These are phyloP conservation scores for Fusarium sterilihyphosum DNA, from an alignment of 2,329 filamentous ascomycete species.

Conservation along the genomic window DNA sequence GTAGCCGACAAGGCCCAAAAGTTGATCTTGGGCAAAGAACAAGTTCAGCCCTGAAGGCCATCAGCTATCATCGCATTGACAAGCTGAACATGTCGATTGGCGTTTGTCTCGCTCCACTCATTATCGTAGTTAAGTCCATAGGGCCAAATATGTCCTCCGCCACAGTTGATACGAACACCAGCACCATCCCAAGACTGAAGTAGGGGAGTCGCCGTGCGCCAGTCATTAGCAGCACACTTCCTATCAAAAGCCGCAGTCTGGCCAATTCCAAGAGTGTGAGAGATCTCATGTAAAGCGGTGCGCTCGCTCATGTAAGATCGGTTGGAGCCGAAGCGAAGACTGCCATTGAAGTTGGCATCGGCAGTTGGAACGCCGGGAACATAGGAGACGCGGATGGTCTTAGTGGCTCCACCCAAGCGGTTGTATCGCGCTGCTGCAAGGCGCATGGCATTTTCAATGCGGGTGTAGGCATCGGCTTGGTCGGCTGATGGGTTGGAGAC, in stretches of 20 bases:
- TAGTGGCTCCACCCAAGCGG: slow-evolving; percentile 47
- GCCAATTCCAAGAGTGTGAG: slow-evolving; percentile 59
- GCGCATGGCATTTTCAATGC: slow-evolving; percentile 56
- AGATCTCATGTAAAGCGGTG: slow-evolving; percentile 59
- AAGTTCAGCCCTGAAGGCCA: slow-evolving; percentile 36
- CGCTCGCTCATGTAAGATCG: slow-evolving; percentile 59
- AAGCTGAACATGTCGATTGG: slow-evolving; percentile 53
- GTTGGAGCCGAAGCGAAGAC: slow-evolving; percentile 58
- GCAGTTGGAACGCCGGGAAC: slow-evolving; percentile 56
- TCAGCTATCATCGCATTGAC: slow-evolving; percentile 58
- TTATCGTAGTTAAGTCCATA: slow-evolving; percentile 56
- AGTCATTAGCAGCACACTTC: slow-evolving; percentile 53
- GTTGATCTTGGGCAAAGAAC: not conserved
- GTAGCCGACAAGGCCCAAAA: not conserved
- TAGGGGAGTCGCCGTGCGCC: slow-evolving; percentile 53
- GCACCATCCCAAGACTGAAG: slow-evolving; percentile 54
- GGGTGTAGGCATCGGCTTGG: slow-evolving; percentile 54
- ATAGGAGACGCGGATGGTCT: slow-evolving; percentile 54
- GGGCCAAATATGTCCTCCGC: slow-evolving; percentile 54
- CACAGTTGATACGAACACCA: slow-evolving; percentile 51
- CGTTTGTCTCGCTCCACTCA: slow-evolving; percentile 58
- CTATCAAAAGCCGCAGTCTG: slow-evolving; percentile 53
- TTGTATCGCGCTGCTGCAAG: slow-evolving; percentile 54
- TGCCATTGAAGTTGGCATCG: slow-evolving; percentile 57
- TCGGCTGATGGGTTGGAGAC: slow-evolving; percentile 53